phyloP scores from a whole-genome alignment of 208 protist genomes.

The Trichomonas vaginalis region DNA sequence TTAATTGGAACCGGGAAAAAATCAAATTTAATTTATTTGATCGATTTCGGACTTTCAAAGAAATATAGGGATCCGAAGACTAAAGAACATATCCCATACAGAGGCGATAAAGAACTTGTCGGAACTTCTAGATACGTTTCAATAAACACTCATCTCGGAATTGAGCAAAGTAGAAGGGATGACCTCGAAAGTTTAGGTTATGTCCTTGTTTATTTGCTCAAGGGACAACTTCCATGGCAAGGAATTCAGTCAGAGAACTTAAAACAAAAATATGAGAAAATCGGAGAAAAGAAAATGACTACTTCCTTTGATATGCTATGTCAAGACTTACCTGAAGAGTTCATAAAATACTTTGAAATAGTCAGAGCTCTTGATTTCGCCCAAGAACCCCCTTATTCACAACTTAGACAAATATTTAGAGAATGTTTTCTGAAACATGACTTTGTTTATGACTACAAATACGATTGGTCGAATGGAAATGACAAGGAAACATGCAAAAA shows the following conservation, averaged over 20 bases:
- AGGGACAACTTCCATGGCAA: slow-evolving; percentile 91
- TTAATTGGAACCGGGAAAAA: slow-evolving; percentile 72
- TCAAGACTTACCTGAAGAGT: slow-evolving; percentile 43
- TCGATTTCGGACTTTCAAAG: slow-evolving; percentile 72
- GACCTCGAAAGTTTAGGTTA: slow-evolving; percentile 81
- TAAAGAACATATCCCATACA: slow-evolving; percentile 93
- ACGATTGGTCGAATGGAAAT: background rate
- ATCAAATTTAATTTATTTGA: slow-evolving; percentile 39
- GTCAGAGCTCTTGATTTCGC: background rate
- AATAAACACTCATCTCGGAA: slow-evolving; percentile 96
- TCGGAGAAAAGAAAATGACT: slow-evolving; percentile 82
- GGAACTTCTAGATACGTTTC: slow-evolving; percentile 95
- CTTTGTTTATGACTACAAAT: background rate
- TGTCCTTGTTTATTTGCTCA: slow-evolving; percentile 95
- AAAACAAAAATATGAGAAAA: slow-evolving; percentile 95
- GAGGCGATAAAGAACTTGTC: slow-evolving; percentile 27
- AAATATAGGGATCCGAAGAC: slow-evolving; percentile 92
- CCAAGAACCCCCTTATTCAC: background rate
- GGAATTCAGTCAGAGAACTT: slow-evolving; percentile 71
- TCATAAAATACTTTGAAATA: background rate
- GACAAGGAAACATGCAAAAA: background rate
- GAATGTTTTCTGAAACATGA: background rate
- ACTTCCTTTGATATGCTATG: slow-evolving; percentile 80
- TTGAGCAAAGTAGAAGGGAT: slow-evolving; percentile 62
- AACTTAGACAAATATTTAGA: background rate